A percentile compares a stretch with the other conserved stretches of the same genome.
Conservation (phyloP, 2,329 filamentous ascomycete genomes). For the Cercospora janseana region DNA sequence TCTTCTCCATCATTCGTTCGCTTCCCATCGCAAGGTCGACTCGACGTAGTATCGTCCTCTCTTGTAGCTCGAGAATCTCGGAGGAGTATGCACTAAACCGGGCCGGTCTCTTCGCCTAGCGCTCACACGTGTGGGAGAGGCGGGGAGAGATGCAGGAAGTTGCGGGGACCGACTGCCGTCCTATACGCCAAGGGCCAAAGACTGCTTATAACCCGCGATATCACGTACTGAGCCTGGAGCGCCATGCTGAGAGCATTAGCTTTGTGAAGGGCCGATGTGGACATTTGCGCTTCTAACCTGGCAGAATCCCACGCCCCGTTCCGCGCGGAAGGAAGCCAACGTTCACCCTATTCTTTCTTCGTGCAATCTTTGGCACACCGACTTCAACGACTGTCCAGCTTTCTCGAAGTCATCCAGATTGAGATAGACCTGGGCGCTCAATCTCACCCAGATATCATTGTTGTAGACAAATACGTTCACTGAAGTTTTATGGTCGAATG, state of each 20-base stretch:
- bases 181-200: not conserved
- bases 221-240: not conserved
- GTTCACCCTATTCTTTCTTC: not conserved
- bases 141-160: not conserved
- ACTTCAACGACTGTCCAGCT: conserved; percentile 10
- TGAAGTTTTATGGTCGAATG: conserved; percentile 68
- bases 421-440: conserved; percentile 80
- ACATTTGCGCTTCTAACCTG: no score
- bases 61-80: no score
- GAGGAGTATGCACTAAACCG: not conserved
- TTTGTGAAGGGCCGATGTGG: no score
- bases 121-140: not conserved
- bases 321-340: not conserved
- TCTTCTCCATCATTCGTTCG: not conserved
- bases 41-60: not conserved
- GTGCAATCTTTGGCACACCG: not conserved
- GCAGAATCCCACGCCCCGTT: not conserved
- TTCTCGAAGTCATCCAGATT: conserved; percentile 70
- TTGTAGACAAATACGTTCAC: conserved; percentile 61
- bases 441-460: conserved; percentile 63
- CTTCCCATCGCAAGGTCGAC: not conserved
- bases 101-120: not conserved
- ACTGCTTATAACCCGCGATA: not conserved
- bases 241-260: not conserved
- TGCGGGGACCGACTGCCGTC: not conserved